A percentile compares a stretch with the other conserved stretches of the same genome.
Evolutionary conservation across 148 eudicot species (phyloP).

Genomic region (Fagopyrum tataricum): DNA sequence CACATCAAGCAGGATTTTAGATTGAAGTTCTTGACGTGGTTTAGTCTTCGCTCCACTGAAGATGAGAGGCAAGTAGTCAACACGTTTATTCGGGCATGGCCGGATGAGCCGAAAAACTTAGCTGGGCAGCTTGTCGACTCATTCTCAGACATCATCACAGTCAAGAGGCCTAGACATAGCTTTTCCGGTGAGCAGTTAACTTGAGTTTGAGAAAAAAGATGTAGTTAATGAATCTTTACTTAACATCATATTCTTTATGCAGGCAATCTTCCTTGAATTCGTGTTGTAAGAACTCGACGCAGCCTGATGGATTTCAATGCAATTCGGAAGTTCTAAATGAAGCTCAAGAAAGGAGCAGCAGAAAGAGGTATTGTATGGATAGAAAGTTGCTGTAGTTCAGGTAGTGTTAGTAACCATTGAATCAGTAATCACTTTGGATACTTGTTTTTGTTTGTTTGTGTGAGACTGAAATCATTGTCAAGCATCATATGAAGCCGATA

Average conservation of each 20-base stretch:
- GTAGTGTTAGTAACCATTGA: constrained; percentile 9
- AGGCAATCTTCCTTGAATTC: not conserved
- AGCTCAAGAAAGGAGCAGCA: not conserved
- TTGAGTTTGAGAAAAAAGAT: not conserved
- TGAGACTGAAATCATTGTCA: not conserved
- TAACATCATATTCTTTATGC: not conserved
- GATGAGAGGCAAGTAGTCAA: constrained; percentile 75
- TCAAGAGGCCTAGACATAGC: constrained; percentile 56
- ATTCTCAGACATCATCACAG: constrained; percentile 53
- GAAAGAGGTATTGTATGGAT: not conserved
- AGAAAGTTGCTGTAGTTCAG: not conserved
- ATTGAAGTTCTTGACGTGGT: constrained; percentile 78
- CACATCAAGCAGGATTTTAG: constrained; percentile 57
- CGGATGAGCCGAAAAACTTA: constrained; percentile 72
- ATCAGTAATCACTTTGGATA: not conserved
- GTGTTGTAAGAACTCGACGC: not conserved
- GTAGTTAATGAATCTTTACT: not conserved
- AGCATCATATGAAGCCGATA: not conserved
- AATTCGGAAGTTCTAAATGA: constrained; percentile 2
- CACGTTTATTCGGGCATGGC: constrained; percentile 63
- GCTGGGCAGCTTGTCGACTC: constrained; percentile 79
- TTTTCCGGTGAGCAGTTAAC: constrained; percentile 23
- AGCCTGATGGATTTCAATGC: not conserved
- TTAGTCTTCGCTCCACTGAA: constrained; percentile 70
- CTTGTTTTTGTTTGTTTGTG: not conserved